These are phyloP conservation scores for Kitagawia praeruptora DNA, from an alignment of 129 eudicot species.

Conservation along the genomic window DNA sequence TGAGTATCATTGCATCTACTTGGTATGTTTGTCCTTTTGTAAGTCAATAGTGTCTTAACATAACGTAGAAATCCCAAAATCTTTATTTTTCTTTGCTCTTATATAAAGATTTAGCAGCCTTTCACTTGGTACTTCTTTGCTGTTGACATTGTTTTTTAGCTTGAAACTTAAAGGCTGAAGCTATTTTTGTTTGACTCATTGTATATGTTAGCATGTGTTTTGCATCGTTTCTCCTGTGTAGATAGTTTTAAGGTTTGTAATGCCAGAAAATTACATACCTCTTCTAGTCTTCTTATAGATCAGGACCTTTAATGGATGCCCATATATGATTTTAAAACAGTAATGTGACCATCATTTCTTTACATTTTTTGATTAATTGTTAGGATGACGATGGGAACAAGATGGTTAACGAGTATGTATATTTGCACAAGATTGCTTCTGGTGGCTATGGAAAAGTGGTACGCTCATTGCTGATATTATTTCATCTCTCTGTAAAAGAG, in stretches of 20 bases:
- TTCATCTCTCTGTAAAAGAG: not conserved
- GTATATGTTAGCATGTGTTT: not conserved
- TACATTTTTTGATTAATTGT: not conserved
- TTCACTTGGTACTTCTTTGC: not conserved
- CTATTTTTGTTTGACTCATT: not conserved
- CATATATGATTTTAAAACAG: not conserved
- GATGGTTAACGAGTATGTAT: conserved; percentile 83
- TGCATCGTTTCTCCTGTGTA: not conserved
- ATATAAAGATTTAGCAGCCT: not conserved
- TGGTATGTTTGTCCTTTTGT: not conserved
- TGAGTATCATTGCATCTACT: not conserved
- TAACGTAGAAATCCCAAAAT: not conserved
- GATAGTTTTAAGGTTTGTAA: not conserved
- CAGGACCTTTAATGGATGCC: not conserved
- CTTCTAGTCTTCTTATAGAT: not conserved
- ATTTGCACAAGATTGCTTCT: conserved; percentile 67
- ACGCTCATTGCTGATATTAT: conserved; percentile 18
- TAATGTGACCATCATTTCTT: not conserved
- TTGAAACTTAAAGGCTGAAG: not conserved
- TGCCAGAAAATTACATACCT: not conserved
- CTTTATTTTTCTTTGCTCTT: not conserved
- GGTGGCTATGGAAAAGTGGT: conserved; percentile 99
- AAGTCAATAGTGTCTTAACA: not conserved
- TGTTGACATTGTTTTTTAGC: not conserved
- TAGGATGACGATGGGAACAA: conserved; percentile 88